phyloP scores from a whole-genome alignment of 768 basidiomycete species.

The Thelephora aurantiotincta region DNA sequence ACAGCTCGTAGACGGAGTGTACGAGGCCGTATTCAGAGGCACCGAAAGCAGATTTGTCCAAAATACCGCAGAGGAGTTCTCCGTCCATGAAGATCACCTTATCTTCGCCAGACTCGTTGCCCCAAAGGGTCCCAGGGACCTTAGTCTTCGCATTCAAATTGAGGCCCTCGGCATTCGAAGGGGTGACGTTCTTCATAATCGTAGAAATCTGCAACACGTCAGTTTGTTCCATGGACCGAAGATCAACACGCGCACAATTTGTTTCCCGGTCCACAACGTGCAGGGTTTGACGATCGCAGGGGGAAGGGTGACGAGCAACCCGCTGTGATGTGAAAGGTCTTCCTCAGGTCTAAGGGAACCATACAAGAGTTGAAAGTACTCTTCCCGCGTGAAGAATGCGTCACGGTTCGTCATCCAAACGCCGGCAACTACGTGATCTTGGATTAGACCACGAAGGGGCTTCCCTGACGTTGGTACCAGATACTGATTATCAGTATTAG shows the following conservation, averaged over 20 bases:
- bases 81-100: conserved; percentile 86
- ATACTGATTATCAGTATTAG: conserved; percentile 98
- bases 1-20: conserved; percentile 93
- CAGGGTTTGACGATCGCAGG: conserved; percentile 87
- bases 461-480: conserved; percentile 98
- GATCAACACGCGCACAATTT: conserved; percentile 48
- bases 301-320: conserved; percentile 67
- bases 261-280: conserved; percentile 95
- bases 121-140: conserved; percentile 81
- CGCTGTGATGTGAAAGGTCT: conserved; percentile 36
- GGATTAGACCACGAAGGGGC: conserved; percentile 92
- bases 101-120: conserved; percentile 63
- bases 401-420: conserved; percentile 99
- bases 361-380: conserved; percentile 93
- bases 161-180: conserved; percentile 61
- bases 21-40: conserved; percentile 93
- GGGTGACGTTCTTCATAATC: conserved; percentile 83
- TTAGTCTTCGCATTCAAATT: conserved; percentile 81
- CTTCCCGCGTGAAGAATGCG: conserved; percentile 87
- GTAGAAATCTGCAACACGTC: conserved; percentile 66
- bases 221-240: background rate
- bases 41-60: conserved; percentile 97
- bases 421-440: conserved; percentile 97
- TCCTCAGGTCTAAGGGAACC: conserved; percentile 88
- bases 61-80: conserved; percentile 82